phyloP scores from a whole-genome alignment of 2,329 filamentous ascomycete genomes.

The Microcyclosporella mali region DNA sequence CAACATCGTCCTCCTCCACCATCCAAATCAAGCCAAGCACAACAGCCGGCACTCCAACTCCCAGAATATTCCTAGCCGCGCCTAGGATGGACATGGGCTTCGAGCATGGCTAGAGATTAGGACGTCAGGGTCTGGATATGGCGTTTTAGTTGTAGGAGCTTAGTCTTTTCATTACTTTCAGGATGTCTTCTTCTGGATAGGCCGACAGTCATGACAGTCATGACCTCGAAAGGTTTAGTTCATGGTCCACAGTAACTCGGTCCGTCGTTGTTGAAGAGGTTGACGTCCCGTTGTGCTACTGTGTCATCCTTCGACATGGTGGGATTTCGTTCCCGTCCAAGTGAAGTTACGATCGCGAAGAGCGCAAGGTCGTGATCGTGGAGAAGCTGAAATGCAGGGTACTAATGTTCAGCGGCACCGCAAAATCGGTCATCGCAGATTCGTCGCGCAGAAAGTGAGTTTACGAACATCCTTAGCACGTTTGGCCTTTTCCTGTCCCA shows the following conservation, averaged over 20 bases:
- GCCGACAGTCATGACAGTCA: conserved; percentile 5
- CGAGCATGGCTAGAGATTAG: conserved; percentile 2
- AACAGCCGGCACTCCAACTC: background rate
- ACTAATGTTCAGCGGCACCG: no score
- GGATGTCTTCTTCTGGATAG: conserved; percentile 2
- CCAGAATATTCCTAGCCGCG: background rate
- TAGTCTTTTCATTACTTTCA: no score
- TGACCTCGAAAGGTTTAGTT: conserved; percentile 2
- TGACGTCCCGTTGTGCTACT: background rate
- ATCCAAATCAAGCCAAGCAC: background rate
- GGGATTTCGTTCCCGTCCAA: no score
- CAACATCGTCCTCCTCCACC: background rate
- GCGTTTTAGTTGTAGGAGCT: no score
- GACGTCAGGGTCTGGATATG: background rate
- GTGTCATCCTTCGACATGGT: no score
- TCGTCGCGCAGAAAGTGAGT: no score
- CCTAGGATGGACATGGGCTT: conserved; percentile 6
- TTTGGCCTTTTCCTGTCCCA: no score
- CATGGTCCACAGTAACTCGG: conserved; percentile 3
- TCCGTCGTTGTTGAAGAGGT: conserved; percentile 1
- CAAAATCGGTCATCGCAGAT: no score
- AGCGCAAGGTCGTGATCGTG: no score
- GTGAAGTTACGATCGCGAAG: no score
- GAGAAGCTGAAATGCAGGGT: no score
- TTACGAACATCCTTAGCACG: no score